Evolutionary conservation across 2,329 filamentous ascomycete species (phyloP), one percentile per base, ranked within the genome.

Genomic region (Lithohypha guttulata): DNA sequence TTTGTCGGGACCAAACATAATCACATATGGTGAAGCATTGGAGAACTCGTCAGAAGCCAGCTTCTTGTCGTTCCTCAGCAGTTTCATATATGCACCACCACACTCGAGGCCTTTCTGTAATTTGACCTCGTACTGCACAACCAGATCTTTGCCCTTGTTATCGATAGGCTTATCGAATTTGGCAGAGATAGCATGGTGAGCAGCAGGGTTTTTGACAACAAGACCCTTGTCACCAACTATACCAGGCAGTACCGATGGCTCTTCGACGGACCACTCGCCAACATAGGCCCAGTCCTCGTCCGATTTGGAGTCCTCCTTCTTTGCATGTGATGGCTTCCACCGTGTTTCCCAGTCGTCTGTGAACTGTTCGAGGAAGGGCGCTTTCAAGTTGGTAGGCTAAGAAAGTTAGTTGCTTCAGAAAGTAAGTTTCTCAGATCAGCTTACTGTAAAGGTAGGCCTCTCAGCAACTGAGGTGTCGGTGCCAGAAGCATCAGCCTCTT

Each of bases 1-100:
- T 81, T 96, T 96, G 73, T 98, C 91, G 55, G 91, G 91, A 53
- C 91, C 91, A 62, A 98, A 98, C 91, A 98, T 98, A 75, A 98
- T 93, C 54, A 98, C 84, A 61, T 98, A 98, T 34, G 91, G 91
- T 29, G 89, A 94, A 46, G 81, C 78, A 69, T 98, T 96, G 64
- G 84, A 85, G 73, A 98, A 98, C 71, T 98, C 91, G 51, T 96
- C 89, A 57, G 84, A 78, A 71, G 94, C 85, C 55, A 98, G 85
- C 63, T 84, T 82, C 73, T 89, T 87, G 75, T 91, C 96, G 62
- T 98, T 87, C 55, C 93, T 83, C 53, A 98, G 83, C 53, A 98
- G 84, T 81, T 98, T 98, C 73, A 98, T 73, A 73, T 98, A 98
- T 54, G 91, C 91, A 65, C 91, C 91, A 73, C 91, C 91, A 62